Evolutionary conservation across 2,329 filamentous ascomycete species (phyloP), one percentile per base, ranked within the genome.

Genomic region (Didymella segeticola): DNA sequence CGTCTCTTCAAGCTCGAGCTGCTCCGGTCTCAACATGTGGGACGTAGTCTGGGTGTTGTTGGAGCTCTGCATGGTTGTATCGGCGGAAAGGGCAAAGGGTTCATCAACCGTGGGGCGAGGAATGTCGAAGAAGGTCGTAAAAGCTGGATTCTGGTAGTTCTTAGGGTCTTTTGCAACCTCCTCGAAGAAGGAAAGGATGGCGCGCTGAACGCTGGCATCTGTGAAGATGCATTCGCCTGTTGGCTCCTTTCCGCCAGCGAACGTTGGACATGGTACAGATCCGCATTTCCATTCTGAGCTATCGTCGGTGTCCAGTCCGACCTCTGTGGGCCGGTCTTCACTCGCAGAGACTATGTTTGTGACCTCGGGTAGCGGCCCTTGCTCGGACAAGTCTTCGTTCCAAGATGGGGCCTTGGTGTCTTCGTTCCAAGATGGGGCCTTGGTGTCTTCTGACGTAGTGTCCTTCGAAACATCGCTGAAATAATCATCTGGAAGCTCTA

Each of bases 171-270:
- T 67, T 5, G 83, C 80, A 11, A 88, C 80, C 30, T 83, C 76
- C 42, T 85, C 75, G 29, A 92, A 77, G 81, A 87, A 92, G 31
- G 76, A 71, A 2, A 91, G 71, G 22, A 90, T 82, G 2, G 77
- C 71, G 11, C 69, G 63, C 58, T 84, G 82, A 0, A 83, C 81
- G 10, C 69, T 71, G 11, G 88, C 77, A 17, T 66, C 25, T 1
- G 68, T 67, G 46, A 93, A 80, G 56, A 90, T 82, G 30, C 79
- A 78, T 70, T 96, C 90, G 7, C 77, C 76, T 64, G 85, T 79
- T 27, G 79, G 68, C 1, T 74, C 63, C 57, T 89, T 85, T 3
- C 88, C 88, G 1, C 87, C 83, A n/a, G 88, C 87, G 72, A 88
- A 89, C 57, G 86, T 66, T 3, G 68, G 66, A 30, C 67, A 73